Evolutionary conservation across 352 stramenopile genomes (phyloP), one percentile per base, ranked within the genome.

Genomic region (Elongisporangium prolatum): DNA sequence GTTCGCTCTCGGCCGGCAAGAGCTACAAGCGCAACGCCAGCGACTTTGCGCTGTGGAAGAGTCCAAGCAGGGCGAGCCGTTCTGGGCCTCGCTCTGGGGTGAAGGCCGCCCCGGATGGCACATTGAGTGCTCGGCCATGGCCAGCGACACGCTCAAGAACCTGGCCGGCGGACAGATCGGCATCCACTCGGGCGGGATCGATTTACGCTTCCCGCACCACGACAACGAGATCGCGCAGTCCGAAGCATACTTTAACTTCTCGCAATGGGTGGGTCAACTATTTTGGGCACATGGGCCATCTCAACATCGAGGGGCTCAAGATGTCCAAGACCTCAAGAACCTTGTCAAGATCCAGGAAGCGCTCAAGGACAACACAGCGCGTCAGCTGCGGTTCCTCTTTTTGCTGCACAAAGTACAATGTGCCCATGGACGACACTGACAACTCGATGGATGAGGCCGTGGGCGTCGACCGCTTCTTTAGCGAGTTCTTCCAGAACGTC

Each of bases 321-420:
- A 99, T 99, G 97, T 98, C 88, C 25, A 99, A 99, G 75, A 98
- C 20, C 71, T 99, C 11, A 99, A 99, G 84, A 99, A 99, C 78
- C 99, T 99, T 72, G 89, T 99, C 60, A 98, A 97, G 57, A 98
- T 99, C 67, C 75, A 96, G 63, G 87, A 98, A 54, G 83, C 95
- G 60, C 72, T 98, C 0, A 57, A 82, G 80, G 73, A 94, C 69
- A 87, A 90, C 64, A 74, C 74, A 25, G 69, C 80, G 55, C 83
- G 87, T 60, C 73, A 93, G 65, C 62, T 97, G 61, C 81, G 89
- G 10, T 89, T 98, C 68, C 65, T 97, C 49, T 98, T 98, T 67
- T 59, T 98, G 61, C 81, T 97, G 34, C 89, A 98, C 75, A 97
- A n/a, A 97, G 75, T 98, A 97, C 74, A 97, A 98, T 61, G 79